A percentile compares a stretch with the other conserved stretches of the same genome.
Conservation (phyloP, 192 early-diverging fungal species). For the Podila clonocystis region DNA sequence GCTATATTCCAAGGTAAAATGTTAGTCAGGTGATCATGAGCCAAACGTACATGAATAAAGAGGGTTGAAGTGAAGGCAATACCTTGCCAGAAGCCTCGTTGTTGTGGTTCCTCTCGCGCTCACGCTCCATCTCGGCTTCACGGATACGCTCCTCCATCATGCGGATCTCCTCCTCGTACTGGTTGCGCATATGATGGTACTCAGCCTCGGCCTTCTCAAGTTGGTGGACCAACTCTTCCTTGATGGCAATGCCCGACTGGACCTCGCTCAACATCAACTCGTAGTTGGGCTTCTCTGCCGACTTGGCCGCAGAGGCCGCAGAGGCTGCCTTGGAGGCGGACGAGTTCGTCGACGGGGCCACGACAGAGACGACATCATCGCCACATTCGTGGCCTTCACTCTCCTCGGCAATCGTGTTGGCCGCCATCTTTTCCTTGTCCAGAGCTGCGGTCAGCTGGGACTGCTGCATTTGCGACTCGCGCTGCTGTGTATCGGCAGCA, state of each 20-base stretch:
- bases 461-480: slow-evolving; percentile 29
- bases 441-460: slow-evolving; percentile 26
- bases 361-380: neutral
- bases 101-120: slow-evolving; percentile 51
- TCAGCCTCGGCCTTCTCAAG: slow-evolving; percentile 65
- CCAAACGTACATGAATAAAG: slow-evolving; percentile 1
- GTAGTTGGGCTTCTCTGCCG: slow-evolving; percentile 29
- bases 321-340: slow-evolving; percentile 8
- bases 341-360: slow-evolving; percentile 11
- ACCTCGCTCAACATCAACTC: slow-evolving; percentile 64
- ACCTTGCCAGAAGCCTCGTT: slow-evolving; percentile 49
- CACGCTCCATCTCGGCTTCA: slow-evolving; percentile 69
- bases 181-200: slow-evolving; percentile 63
- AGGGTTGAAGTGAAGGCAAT: slow-evolving; percentile 4
- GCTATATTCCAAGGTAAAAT: slow-evolving; percentile 18
- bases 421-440: slow-evolving; percentile 39
- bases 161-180: slow-evolving; percentile 78
- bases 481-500: slow-evolving; percentile 23
- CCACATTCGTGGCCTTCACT: slow-evolving; percentile 28
- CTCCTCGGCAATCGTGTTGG: slow-evolving; percentile 33
- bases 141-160: slow-evolving; percentile 71
- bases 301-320: slow-evolving; percentile 2
- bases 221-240: slow-evolving; percentile 68
- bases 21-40: neutral
- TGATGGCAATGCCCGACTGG: slow-evolving; percentile 66